Percentiles rank a stretch among this genome's conserved stretches.
These are phyloP conservation scores for Actinomucor elegans DNA, from an alignment of 371 early-diverging fungal genomes.

Conservation along the genomic window DNA sequence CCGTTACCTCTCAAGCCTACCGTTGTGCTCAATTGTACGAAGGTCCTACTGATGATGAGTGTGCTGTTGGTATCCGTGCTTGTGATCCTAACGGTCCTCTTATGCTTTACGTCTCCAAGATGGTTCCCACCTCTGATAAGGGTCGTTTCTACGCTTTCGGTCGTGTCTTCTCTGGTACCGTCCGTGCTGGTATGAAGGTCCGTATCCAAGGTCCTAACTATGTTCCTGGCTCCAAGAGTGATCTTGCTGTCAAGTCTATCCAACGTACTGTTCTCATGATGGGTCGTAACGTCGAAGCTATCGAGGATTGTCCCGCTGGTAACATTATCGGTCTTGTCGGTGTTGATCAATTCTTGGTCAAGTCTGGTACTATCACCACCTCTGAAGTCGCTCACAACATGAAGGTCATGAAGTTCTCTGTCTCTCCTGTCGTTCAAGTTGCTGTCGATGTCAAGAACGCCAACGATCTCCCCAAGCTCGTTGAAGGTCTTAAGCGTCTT, in stretches of 20 bases:
- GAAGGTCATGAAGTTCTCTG: conserved; percentile 99
- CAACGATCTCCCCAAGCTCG: conserved; percentile 95
- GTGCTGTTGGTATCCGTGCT: conserved; percentile 86
- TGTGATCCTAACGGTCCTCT: conserved; percentile 97
- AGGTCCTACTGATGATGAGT: conserved; percentile 98
- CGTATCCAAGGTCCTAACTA: conserved; percentile 99
- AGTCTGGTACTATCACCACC: conserved; percentile 99
- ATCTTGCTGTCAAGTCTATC: conserved; percentile 94
- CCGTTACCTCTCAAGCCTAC: conserved; percentile 93
- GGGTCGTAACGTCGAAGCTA: conserved; percentile 98
- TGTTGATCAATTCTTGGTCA: conserved; percentile 99
- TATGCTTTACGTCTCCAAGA: conserved; percentile 99
- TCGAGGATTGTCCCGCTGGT: conserved; percentile 99
- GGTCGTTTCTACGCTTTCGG: conserved; percentile 99
- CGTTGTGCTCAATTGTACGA: conserved; percentile 96
- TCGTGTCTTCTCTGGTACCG: conserved; percentile 99
- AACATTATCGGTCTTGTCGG: conserved; percentile 99
- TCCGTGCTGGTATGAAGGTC: conserved; percentile 98
- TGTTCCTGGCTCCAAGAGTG: conserved; percentile 91
- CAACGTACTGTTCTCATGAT: conserved; percentile 99
- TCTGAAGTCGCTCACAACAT: conserved; percentile 96
- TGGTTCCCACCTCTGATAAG: conserved; percentile 99
- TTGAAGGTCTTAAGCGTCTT: conserved; percentile 98
- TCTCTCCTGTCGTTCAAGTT: conserved; percentile 99
- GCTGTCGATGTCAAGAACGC: conserved; percentile 98